phyloP scores from a whole-genome alignment of 495 filamentous ascomycete genomes.

The Xylaria venustula region DNA sequence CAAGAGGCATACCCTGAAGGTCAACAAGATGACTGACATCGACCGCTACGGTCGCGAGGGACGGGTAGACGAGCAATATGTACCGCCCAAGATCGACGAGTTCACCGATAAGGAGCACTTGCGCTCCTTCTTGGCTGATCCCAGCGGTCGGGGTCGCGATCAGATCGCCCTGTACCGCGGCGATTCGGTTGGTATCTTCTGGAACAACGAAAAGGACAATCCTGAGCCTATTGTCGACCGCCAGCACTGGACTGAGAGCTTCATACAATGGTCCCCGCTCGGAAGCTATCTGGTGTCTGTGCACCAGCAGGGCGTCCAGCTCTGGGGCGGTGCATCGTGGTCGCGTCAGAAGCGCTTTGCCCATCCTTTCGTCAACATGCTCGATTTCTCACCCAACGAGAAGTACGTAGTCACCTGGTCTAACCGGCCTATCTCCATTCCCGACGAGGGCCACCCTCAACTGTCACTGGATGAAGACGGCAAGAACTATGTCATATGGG shows the following conservation, averaged over 20 bases:
- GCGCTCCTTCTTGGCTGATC: conserved; percentile 85
- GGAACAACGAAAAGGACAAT: conserved; percentile 92
- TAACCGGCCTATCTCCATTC: conserved; percentile 82
- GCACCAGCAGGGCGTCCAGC: conserved; percentile 90
- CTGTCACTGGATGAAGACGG: conserved; percentile 90
- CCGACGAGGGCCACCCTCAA: conserved; percentile 76
- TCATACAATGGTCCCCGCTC: conserved; percentile 95
- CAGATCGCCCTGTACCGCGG: conserved; percentile 90
- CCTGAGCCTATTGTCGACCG: conserved; percentile 89
- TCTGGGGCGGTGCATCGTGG: conserved; percentile 93
- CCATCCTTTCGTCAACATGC: conserved; percentile 90
- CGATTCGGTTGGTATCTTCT: conserved; percentile 90
- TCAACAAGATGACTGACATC: conserved; percentile 98
- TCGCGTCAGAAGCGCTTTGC: conserved; percentile 86
- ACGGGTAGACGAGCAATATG: conserved; percentile 85
- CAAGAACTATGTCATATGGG: conserved; percentile 99
- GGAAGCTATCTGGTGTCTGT: conserved; percentile 94
- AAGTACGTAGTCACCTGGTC: conserved; percentile 97
- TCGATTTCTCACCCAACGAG: conserved; percentile 93
- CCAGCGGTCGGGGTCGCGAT: conserved; percentile 81
- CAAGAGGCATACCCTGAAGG: conserved; percentile 88
- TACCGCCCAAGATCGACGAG: conserved; percentile 68
- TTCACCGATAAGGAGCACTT: conserved; percentile 94
- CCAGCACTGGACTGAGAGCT: conserved; percentile 92
- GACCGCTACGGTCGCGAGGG: conserved; percentile 95